Percentiles rank a stretch among this genome's conserved stretches.
Evolutionary conservation across 2,329 filamentous ascomycete species (phyloP).

Genomic region (Alternaria hordeiaustralica): DNA sequence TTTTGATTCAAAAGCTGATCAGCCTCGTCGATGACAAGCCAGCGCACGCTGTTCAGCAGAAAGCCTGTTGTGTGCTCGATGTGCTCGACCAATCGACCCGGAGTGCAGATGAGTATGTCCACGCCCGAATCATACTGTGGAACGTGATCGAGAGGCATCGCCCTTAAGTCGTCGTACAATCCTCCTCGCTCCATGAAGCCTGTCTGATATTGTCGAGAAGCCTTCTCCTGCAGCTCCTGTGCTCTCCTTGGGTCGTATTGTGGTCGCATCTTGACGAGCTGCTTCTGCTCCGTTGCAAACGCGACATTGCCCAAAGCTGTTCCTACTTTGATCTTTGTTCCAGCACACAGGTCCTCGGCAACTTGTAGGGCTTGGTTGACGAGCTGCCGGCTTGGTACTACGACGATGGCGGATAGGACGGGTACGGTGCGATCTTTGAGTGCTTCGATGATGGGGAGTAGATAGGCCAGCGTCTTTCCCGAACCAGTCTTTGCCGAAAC

Average conservation of each 20-base stretch:
- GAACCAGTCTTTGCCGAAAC: conserved; percentile 94
- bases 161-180: conserved; percentile 47
- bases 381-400: conserved; percentile 89
- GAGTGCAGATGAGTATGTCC: conserved; percentile 89
- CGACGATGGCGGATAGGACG: conserved; percentile 77
- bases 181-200: conserved; percentile 47
- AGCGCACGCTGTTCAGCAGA: conserved; percentile 76
- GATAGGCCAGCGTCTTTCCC: conserved; percentile 92
- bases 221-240: conserved; percentile 52
- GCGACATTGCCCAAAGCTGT: conserved; percentile 83
- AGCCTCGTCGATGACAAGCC: conserved; percentile 92
- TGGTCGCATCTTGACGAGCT: conserved; percentile 64
- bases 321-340: conserved; percentile 77
- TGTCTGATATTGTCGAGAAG: conserved; percentile 36
- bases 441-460: conserved; percentile 81
- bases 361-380: conserved; percentile 84
- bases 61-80: conserved; percentile 85
- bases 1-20: conserved; percentile 90
- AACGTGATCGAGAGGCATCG: conserved; percentile 66
- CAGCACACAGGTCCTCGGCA: conserved; percentile 73
- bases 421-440: conserved; percentile 70
- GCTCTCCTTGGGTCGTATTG: conserved; percentile 71
- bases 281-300: conserved; percentile 69
- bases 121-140: conserved; percentile 72
- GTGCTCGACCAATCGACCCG: conserved; percentile 90